Evolutionary conservation across 371 early-diverging fungal genomes (phyloP).

Genomic region (Cokeromyces recurvatus): DNA sequence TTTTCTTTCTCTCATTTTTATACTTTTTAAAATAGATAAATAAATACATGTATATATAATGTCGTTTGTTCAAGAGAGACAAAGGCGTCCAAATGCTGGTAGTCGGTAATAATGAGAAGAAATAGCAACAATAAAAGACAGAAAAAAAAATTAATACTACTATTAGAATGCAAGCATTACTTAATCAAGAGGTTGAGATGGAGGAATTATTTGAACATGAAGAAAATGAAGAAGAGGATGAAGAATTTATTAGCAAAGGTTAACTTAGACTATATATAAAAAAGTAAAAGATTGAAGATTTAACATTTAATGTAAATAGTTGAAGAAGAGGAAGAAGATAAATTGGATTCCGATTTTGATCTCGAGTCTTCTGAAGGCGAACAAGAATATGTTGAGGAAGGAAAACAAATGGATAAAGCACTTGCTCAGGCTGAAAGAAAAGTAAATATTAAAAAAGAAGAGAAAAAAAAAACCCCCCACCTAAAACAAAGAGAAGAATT

Average conservation of each 20-base stretch:
- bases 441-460: not conserved
- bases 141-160: not conserved
- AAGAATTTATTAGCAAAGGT: slow-evolving; percentile 45
- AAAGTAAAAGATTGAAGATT: not conserved
- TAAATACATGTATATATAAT: too few species aligned
- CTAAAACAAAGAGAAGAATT: too few species aligned
- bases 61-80: slow-evolving; percentile 48
- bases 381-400: slow-evolving; percentile 49
- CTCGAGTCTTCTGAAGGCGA: slow-evolving; percentile 57
- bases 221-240: slow-evolving; percentile 54
- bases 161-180: slow-evolving; percentile 49
- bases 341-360: slow-evolving; percentile 62
- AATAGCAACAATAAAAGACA: not conserved
- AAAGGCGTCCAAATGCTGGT: slow-evolving; percentile 56
- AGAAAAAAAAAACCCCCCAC: not conserved
- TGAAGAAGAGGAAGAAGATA: slow-evolving; percentile 46
- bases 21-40: too few species aligned
- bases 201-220: slow-evolving; percentile 57
- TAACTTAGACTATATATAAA: not conserved
- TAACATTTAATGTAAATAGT: not conserved
- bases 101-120: slow-evolving; percentile 39
- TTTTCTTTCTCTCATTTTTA: too few species aligned
- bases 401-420: slow-evolving; percentile 35
- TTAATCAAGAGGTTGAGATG: slow-evolving; percentile 57
- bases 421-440: slow-evolving; percentile 40